Base-by-base conservation (phyloP, 106 monocot genomes). In the Dactylorhiza incarnata region DNA sequence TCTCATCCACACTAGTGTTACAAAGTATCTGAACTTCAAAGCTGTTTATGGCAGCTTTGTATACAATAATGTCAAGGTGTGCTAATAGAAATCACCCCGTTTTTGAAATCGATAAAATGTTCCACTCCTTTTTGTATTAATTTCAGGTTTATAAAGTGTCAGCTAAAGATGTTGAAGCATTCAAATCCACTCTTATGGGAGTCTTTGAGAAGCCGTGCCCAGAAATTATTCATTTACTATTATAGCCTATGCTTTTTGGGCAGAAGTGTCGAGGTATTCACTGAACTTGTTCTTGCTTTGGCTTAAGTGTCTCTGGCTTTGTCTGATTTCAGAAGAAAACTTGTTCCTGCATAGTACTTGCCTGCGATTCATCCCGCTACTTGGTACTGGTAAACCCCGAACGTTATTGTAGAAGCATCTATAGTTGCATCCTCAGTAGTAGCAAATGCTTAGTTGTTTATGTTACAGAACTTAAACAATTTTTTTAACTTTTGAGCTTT, bases 41-140 rank as follows among this genome's bases (percentile, higher is more conserved):
- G 95, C 95, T 50, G 95, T 95, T 76, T 92, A 95, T 81, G 95
- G 95, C 52, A 90, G 95, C 49, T 95, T 90, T 78, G 95, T 95
- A 3, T 95, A 95, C 81, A 90, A 90, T 79, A 92, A 88, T 69
- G 86, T 86, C 54, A 90, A 95, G 82, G 95, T 88, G n/a, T n/a
- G n/a, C n/a, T n/a, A n/a, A 10, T 26, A 46, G 14, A 54, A n/a
- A 48, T 29, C 23, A 63, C n/a, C n/a, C n/a, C n/a, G 63, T 50
- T 68, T n/a, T 4, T 52, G 6, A 37, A 26, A 26, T 43, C 12
- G 12, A 14, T 37, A 16, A 1, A 45, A 50, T 76, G 7, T 15
- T 16, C 29, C 47, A 46, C 20, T 44, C 22, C 11, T 23, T 23
- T 58, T 45, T 78, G 70, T 20, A 71, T n/a, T 63, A 53, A 53